A percentile compares a stretch with the other conserved stretches of the same genome.
Conservation (phyloP, 1,284 basidiomycete genomes). For the Gomphus bonarii region DNA sequence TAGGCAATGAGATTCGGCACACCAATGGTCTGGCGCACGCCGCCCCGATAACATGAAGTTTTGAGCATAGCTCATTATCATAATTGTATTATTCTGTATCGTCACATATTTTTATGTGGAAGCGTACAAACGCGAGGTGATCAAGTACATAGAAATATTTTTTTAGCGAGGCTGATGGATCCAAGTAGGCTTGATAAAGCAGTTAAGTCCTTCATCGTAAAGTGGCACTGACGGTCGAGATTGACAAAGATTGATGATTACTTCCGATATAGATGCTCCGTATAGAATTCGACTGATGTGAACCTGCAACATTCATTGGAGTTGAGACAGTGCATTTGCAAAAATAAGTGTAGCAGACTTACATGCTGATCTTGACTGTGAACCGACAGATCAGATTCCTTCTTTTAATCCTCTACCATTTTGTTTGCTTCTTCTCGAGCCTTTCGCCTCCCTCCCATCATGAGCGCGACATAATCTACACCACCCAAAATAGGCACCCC, state of each 20-base stretch:
- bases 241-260: too few species aligned
- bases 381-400: background rate
- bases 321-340: background rate
- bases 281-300: background rate
- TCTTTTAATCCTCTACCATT: conserved; percentile 20
- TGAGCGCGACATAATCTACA: conserved; percentile 62
- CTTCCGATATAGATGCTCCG: background rate
- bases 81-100: too few species aligned
- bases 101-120: too few species aligned
- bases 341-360: background rate
- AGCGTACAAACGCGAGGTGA: too few species aligned
- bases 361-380: background rate
- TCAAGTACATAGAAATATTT: too few species aligned
- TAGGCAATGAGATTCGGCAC: background rate
- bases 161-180: too few species aligned
- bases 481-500: conserved; percentile 50
- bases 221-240: too few species aligned
- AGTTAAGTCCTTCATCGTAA: too few species aligned
- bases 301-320: too few species aligned
- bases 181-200: too few species aligned
- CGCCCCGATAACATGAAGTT: background rate
- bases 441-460: conserved; percentile 59
- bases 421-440: conserved; percentile 55
- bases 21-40: background rate
- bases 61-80: too few species aligned